These are phyloP conservation scores for Apophysomyces trapeziformis DNA, from an alignment of 371 early-diverging fungal species.

Conservation along the genomic window DNA sequence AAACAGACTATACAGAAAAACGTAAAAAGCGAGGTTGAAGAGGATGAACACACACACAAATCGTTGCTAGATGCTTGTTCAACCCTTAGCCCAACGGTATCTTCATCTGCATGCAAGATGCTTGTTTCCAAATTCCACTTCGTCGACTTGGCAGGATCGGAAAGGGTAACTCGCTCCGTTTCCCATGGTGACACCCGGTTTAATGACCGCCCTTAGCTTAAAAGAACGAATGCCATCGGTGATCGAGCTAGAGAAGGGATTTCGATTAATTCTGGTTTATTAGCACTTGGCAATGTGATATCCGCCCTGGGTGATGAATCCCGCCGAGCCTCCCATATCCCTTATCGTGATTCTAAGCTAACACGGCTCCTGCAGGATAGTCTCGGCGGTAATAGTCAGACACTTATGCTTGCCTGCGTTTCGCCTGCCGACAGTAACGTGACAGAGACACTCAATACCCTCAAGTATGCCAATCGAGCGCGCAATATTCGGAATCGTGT, in stretches of 20 bases:
- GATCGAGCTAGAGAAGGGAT: slow-evolving; percentile 97
- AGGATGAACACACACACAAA: not conserved
- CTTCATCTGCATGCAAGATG: slow-evolving; percentile 13
- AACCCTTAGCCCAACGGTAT: not conserved
- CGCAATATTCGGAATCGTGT: slow-evolving; percentile 85
- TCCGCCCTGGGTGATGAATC: slow-evolving; percentile 91
- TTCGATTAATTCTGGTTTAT: slow-evolving; percentile 95
- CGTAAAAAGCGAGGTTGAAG: slow-evolving; percentile 11
- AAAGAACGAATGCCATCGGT: slow-evolving; percentile 94
- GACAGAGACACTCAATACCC: slow-evolving; percentile 88
- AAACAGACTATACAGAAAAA: slow-evolving; percentile 44
- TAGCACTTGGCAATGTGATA: slow-evolving; percentile 99
- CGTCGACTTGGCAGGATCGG: slow-evolving; percentile 98
- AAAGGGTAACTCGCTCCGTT: slow-evolving; percentile 48
- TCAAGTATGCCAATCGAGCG: slow-evolving; percentile 91
- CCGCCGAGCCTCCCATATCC: slow-evolving; percentile 75
- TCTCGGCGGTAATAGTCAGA: slow-evolving; percentile 89
- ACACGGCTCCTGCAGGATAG: slow-evolving; percentile 95
- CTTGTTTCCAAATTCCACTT: slow-evolving; percentile 87
- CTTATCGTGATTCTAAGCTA: slow-evolving; percentile 97
- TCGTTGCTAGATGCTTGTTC: not conserved
- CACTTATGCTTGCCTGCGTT: slow-evolving; percentile 93
- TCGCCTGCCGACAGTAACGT: slow-evolving; percentile 76
- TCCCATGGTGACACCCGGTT: not conserved
- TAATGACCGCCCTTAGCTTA: slow-evolving; percentile 57